Base-by-base conservation (phyloP, 768 basidiomycete genomes). In the Lyophyllum atratum region DNA sequence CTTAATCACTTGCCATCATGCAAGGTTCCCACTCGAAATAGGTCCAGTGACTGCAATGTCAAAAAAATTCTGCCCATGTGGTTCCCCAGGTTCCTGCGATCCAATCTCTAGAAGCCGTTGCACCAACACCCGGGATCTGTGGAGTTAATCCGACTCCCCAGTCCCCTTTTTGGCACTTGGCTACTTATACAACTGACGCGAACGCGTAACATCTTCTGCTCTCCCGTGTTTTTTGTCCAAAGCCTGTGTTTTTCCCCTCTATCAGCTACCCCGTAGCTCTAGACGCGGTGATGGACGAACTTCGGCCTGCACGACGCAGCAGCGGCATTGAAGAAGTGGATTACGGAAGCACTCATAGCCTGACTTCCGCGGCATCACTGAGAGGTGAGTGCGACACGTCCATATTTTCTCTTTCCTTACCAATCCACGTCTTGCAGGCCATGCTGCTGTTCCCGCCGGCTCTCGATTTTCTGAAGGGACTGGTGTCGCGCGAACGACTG, bases 241-340 rank as follows among this genome's bases (percentile, higher is more conserved):
- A 47, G 45, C 55, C 47, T 43, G 55, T 62, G 50, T 58, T 56
- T 47, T 47, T 47, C 53, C 34, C 55, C 49, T 45, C 40, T 54
- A 43, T 40, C 55, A 46, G 52, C 34, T 50, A 54, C 52, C 55
- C 33, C 45, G 39, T 37, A 53, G 59, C 42, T 57, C 19, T 37
- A 45, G 54, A 56, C 65, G 64, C 61, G 62, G 65, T 57, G 40
- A 78, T 76, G 76, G 74, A 76, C 56, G 64, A 74, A 58, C 56
- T 60, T 52, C 63, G 54, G 45, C 67, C 70, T 52, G 71, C 71
- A 42, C 67, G 76, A 50, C 72, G 65, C 45, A 75, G 70, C 54
- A 77, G 75, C 58, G 72, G 72, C 34, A 60, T 76, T 31, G 73
- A 73, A 57, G 68, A 64, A 42, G 58, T 65, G 50, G 39, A 68